Evolutionary conservation across 2,329 filamentous ascomycete species (phyloP).

Genomic region (Sporothrix pallida): DNA sequence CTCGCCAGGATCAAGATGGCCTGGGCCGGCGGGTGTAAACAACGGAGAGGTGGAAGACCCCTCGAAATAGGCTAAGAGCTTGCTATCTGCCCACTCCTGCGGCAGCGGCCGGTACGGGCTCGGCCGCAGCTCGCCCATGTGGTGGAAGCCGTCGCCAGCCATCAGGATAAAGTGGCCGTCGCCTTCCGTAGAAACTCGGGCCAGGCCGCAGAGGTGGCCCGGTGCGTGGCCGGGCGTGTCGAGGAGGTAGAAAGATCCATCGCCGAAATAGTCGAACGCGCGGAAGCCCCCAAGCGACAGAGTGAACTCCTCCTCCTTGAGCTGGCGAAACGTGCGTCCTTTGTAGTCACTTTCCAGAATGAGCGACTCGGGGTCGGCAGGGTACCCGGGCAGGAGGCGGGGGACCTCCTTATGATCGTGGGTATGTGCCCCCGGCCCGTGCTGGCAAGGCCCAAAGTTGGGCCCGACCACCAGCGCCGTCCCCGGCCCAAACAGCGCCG

Average conservation of each 20-base stretch:
- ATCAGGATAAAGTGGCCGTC: slow-evolving; percentile 45
- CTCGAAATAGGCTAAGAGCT: no score
- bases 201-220: slow-evolving; percentile 50
- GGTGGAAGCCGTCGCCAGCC: slow-evolving; percentile 48
- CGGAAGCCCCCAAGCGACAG: slow-evolving; percentile 38
- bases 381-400: slow-evolving; percentile 34
- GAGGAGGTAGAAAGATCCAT: slow-evolving; percentile 43
- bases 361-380: slow-evolving; percentile 33
- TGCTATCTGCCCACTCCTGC: neutral
- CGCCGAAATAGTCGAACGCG: slow-evolving; percentile 42
- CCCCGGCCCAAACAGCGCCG: slow-evolving; percentile 50
- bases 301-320: slow-evolving; percentile 39
- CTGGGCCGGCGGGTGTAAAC: slow-evolving; percentile 40
- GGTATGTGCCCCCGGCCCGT: neutral
- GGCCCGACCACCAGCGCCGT: slow-evolving; percentile 49
- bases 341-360: slow-evolving; percentile 41
- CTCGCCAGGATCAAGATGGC: slow-evolving; percentile 42
- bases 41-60: no score
- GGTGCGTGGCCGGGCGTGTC: slow-evolving; percentile 41
- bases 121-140: slow-evolving; percentile 43
- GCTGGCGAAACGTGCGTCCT: slow-evolving; percentile 40
- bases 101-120: slow-evolving; percentile 35
- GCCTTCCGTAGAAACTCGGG: slow-evolving; percentile 45
- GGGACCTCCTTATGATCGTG: neutral
- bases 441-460: slow-evolving; percentile 41